Base-by-base conservation (phyloP, 257 asterid genomes). In the Euphrasia confusa region DNA sequence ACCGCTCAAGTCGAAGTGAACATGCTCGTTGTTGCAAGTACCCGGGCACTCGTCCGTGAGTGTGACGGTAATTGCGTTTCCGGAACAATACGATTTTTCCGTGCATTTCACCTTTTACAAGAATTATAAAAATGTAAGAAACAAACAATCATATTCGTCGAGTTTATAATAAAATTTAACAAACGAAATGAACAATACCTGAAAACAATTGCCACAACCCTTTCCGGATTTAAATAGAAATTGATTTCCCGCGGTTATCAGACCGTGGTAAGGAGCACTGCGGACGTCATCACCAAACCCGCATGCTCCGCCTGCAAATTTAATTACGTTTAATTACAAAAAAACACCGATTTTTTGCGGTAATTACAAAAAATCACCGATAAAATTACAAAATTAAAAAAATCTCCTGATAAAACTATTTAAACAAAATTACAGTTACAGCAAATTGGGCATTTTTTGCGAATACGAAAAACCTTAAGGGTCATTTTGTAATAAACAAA, bases 191-290 rank as follows among this genome's bases (percentile, higher is more conserved):
- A 45, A 21, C 14, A 21, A 21, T 21, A 79, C 79, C 73, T 53
- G 49, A 68, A 76, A 73, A 68, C 84, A 79, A 44, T 63, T 55
- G 11, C 84, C 84, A 8, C 49, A 77, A 11, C 79, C 82, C 58
- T 48, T 32, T 56, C 83, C 80, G 3, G 30, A 18, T 57, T 54
- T 40, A 24, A 44, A 72, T 35, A 69, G 1, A 44, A 59, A 28
- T 48, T 48, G 54, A 7, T 48, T 48, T 48, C 54, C 54, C 0
- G 54, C 54, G 4, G 54, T 12, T 12, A 8, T 48, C 15, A 48
- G 2, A 10, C 54, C 54, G n/a, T 48, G n/a, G 54, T 48, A 48
- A 12, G 54, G 54, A 48, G 17, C 15, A 48, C n/a, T 48, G 12
- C 21, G 2, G 2, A 48, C 54, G 7, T 48, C 54, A 48, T 48